Evolutionary conservation across 192 early-diverging fungal species (phyloP), one percentile per base, ranked within the genome.

Genomic region (Geranomyces variabilis): DNA sequence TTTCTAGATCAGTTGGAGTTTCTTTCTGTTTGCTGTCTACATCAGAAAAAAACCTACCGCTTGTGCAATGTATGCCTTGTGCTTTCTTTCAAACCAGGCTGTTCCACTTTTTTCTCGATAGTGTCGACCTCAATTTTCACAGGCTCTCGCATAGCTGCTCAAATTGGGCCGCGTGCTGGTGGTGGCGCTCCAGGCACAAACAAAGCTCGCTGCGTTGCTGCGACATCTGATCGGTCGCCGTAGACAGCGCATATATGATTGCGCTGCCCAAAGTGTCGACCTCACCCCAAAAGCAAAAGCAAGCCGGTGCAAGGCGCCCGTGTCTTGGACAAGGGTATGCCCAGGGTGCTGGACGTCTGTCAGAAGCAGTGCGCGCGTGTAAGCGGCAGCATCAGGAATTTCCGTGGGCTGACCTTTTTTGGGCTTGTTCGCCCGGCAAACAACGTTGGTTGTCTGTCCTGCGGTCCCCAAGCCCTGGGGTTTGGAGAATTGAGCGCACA

Each of bases 21-120:
- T 8, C 4, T 28, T 41, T 3, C 36, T 7, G 7, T 3, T 28
- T 41, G 36, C 36, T 7, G 7, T 15, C 51, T 8, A 24, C 46
- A 7, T 55, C 51, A 55, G 7, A 24, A n/a, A 55, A n/a, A 24
- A 24, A 28, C 36, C 10, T 41, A 41, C 36, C 3, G 36, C 36
- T 41, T 41, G 36, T 3, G 36, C 36, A 41, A 41, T 41, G 36
- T 41, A 41, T 28, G 19, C 51, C 26, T 29, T 36, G 59, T 33
- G 31, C 31, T 62, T 62, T 30, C 59, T n/a, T 33, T 62, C 29
- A 33, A 62, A 62, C 59, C 59, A 62, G 28, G 59, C 59, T 9
- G 59, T 26, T 30, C n/a, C n/a, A 33, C 24, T 62, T 33, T 62
- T 62, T 30, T 58, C 59, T 12, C 59, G 59, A 33, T 62, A 62